These are phyloP conservation scores for Fusarium sp. DNA, from an alignment of 2,329 filamentous ascomycete species.

Conservation along the genomic window DNA sequence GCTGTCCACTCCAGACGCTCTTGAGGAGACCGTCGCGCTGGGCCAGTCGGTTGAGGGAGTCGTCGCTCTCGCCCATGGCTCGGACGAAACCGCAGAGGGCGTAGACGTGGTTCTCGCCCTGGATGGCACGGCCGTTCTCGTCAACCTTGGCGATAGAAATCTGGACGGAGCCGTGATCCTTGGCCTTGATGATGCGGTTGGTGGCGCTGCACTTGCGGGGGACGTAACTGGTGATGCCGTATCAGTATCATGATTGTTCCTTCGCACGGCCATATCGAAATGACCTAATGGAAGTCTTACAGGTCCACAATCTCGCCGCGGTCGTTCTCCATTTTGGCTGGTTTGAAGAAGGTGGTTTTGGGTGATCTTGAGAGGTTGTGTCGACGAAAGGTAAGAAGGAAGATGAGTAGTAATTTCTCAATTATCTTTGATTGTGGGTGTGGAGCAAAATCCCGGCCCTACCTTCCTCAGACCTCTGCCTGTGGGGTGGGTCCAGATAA, in stretches of 20 bases:
- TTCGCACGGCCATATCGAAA: conserved; percentile 16
- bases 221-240: conserved; percentile 76
- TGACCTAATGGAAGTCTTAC: conserved; percentile 64
- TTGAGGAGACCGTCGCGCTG: conserved; percentile 98
- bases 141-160: conserved; percentile 98
- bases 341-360: conserved; percentile 42
- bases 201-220: conserved; percentile 98
- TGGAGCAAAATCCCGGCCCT: conserved; percentile 25
- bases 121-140: conserved; percentile 93
- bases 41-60: conserved; percentile 92
- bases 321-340: conserved; percentile 98
- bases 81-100: conserved; percentile 98
- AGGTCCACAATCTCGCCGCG: conserved; percentile 99
- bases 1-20: conserved; percentile 88
- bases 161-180: conserved; percentile 99
- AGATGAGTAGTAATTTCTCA: conserved; percentile 25
- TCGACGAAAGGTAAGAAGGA: conserved; percentile 43
- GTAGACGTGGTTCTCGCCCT: conserved; percentile 97
- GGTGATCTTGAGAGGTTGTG: conserved; percentile 44
- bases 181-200: conserved; percentile 99
- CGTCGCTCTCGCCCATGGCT: conserved; percentile 97
- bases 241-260: conserved; percentile 43
- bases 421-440: conserved; percentile 39
- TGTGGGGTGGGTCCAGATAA: conserved; percentile 34
- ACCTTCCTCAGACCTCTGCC: conserved; percentile 9